Conservation (phyloP, 345 rosid genomes). For the Citrus medica region DNA sequence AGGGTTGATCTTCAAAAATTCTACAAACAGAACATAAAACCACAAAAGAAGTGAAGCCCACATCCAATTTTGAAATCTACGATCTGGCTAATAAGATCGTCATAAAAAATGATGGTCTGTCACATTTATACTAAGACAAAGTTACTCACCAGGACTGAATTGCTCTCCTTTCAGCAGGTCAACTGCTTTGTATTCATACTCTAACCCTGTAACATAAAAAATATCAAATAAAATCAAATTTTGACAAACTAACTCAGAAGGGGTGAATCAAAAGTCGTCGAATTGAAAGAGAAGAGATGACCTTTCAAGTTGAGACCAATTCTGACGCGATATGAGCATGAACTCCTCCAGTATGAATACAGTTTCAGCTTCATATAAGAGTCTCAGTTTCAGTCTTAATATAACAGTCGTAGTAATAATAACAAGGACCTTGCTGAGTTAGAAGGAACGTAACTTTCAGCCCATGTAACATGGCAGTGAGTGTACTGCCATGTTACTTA, state of each 20-base stretch:
- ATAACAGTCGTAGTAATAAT: background rate
- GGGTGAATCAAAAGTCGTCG: background rate
- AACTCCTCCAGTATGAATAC: conserved; percentile 75
- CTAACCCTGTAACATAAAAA: conserved; percentile 40
- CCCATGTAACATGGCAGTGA: background rate
- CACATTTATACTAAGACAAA: background rate
- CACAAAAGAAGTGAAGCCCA: background rate
- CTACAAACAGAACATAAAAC: conserved; percentile 26
- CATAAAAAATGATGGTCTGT: background rate
- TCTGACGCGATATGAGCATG: conserved; percentile 70
- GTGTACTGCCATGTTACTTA: too few species aligned
- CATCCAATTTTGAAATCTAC: background rate
- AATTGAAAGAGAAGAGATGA: background rate
- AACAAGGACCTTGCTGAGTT: background rate
- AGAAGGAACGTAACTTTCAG: background rate
- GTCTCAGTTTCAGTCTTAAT: background rate
- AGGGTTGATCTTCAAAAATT: conserved; percentile 71
- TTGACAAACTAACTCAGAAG: background rate
- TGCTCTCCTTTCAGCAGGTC: conserved; percentile 60
- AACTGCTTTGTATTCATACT: conserved; percentile 64
- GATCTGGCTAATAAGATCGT: background rate
- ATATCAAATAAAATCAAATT: background rate
- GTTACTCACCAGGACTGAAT: conserved; percentile 44
- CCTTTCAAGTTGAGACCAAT: conserved; percentile 83
- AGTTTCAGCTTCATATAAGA: conserved; percentile 30